Conservation (phyloP, 2,329 filamentous ascomycete species). For the Cladosporium phlei region DNA sequence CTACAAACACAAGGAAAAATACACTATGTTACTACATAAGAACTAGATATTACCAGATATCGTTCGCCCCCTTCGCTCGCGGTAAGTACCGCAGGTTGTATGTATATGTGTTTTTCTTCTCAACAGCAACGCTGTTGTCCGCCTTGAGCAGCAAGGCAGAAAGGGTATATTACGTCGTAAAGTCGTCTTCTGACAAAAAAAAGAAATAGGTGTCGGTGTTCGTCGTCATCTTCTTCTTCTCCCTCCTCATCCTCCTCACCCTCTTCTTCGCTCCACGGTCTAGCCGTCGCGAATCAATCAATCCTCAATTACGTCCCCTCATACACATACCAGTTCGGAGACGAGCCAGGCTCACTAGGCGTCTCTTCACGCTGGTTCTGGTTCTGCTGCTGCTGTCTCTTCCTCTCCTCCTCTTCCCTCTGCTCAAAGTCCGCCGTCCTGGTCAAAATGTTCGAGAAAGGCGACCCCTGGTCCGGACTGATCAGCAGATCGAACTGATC, state of each 20-base stretch:
- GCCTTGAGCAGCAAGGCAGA: background rate
- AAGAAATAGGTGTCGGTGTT: background rate
- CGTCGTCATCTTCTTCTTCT: background rate
- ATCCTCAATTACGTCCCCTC: constrained; percentile 7
- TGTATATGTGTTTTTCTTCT: too few relatives aligned
- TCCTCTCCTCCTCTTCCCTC: constrained; percentile 1
- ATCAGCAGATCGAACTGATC: constrained; percentile 12
- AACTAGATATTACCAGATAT: constrained; percentile 15
- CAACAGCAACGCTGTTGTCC: constrained; percentile 12
- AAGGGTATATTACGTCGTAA: constrained; percentile 9
- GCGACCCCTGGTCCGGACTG: constrained; percentile 11
- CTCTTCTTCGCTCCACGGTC: background rate
- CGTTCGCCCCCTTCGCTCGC: background rate
- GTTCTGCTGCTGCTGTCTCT: background rate
- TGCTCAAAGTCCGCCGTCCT: constrained; percentile 9
- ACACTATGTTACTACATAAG: too few relatives aligned
- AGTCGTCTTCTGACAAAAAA: constrained; percentile 10
- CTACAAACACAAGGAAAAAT: background rate
- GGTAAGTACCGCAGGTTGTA: constrained; percentile 6
- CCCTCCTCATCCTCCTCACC: constrained; percentile 2
- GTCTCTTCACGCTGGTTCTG: background rate
- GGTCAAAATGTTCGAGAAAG: constrained; percentile 4
- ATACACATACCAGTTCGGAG: constrained; percentile 14
- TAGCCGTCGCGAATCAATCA: too few relatives aligned
- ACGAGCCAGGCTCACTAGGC: background rate